Conservation (phyloP, 768 basidiomycete species). For the Suillus subluteus region DNA sequence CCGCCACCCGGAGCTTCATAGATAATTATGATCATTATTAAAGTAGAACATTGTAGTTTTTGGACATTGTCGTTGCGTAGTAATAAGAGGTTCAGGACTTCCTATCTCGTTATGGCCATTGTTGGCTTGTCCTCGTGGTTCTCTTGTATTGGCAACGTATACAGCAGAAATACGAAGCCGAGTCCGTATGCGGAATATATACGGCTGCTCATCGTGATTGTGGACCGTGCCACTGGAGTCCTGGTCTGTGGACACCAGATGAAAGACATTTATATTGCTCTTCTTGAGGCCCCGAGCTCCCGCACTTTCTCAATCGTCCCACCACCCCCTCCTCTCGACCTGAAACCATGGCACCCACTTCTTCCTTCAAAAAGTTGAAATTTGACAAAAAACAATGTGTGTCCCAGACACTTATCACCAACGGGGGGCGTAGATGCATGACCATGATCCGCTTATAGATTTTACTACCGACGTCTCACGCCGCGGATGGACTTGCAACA, state of each 20-base stretch:
- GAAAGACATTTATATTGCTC: constrained; percentile 4
- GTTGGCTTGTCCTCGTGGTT: neutral
- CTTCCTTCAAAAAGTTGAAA: neutral
- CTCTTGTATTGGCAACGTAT: neutral
- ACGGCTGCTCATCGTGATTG: constrained; percentile 3
- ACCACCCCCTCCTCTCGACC: neutral
- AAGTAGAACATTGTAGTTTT: constrained; percentile 7
- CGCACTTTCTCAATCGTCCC: constrained; percentile 6
- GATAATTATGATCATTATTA: constrained; percentile 4
- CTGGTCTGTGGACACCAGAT: neutral
- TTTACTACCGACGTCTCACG: constrained; percentile 31
- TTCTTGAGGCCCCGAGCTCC: neutral
- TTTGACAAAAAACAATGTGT: constrained; percentile 3
- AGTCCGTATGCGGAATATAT: constrained; percentile 2
- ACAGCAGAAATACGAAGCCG: constrained; percentile 3
- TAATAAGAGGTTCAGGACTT: neutral
- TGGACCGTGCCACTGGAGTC: neutral
- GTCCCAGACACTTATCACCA: neutral
- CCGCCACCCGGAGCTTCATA: constrained; percentile 69
- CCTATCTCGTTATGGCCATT: neutral
- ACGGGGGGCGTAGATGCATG: neutral
- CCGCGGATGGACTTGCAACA: constrained; percentile 37
- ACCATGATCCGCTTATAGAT: constrained; percentile 17
- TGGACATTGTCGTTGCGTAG: neutral
- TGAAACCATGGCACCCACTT: neutral